Percentiles rank a stretch among this genome's conserved stretches.
Evolutionary conservation across 805 yeast species (phyloP).

Genomic region (Ogataea siamensis): DNA sequence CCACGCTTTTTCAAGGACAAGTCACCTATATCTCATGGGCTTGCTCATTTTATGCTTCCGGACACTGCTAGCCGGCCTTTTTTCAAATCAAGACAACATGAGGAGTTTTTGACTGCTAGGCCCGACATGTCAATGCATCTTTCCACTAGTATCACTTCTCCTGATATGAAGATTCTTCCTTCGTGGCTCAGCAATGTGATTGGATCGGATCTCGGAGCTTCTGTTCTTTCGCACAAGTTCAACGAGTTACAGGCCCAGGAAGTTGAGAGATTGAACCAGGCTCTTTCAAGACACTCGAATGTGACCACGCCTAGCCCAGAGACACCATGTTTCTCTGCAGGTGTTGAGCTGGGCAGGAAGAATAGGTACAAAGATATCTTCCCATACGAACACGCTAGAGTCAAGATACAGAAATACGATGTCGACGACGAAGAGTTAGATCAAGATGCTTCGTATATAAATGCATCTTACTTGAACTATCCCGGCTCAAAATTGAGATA

Average conservation of each 20-base stretch:
- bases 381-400: conserved; percentile 84
- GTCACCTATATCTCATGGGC: conserved; percentile 35
- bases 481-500: conserved; percentile 43
- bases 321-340: conserved; percentile 57
- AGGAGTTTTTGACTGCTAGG: conserved; percentile 39
- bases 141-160: conserved; percentile 21
- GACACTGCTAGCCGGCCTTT: conserved; percentile 40
- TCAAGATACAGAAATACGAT: conserved; percentile 44
- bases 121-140: conserved; percentile 31
- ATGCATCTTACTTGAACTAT: conserved; percentile 72
- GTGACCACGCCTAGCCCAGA: conserved; percentile 22
- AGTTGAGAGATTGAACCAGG: conserved; percentile 57
- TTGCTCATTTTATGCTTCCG: conserved; percentile 57
- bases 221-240: conserved; percentile 51
- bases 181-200: conserved; percentile 48
- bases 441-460: conserved; percentile 61
- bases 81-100: conserved; percentile 51
- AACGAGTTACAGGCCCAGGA: conserved; percentile 67
- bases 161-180: conserved; percentile 40
- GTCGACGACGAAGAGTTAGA: conserved; percentile 24
- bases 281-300: conserved; percentile 31
- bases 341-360: conserved; percentile 77
- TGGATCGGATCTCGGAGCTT: conserved; percentile 37
- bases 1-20: conserved; percentile 12
- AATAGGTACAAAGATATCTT: conserved; percentile 87